Evolutionary conservation across 495 filamentous ascomycete genomes (phyloP).

Genomic region (Aspergillus hancockii): DNA sequence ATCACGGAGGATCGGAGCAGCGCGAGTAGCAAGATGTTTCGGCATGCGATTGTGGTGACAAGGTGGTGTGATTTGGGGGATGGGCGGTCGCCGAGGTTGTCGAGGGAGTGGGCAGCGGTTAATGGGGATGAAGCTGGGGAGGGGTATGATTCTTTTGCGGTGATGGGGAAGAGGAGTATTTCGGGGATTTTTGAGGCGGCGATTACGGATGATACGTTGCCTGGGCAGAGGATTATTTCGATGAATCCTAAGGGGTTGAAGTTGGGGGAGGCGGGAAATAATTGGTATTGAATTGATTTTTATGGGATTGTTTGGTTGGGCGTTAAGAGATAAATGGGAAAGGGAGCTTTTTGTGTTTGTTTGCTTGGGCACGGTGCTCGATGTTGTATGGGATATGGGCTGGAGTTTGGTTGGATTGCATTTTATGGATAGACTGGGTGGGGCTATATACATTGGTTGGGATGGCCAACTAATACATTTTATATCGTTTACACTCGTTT

Average conservation of each 20-base stretch:
- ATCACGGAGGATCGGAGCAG: slow-evolving; percentile 49
- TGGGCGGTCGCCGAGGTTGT: slow-evolving; percentile 40
- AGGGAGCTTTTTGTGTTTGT: neutral
- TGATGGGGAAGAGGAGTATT: slow-evolving; percentile 53
- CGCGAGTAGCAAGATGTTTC: slow-evolving; percentile 39
- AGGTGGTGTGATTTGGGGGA: slow-evolving; percentile 61
- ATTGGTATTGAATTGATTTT: slow-evolving; percentile 48
- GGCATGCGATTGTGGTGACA: slow-evolving; percentile 59
- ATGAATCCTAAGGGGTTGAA: slow-evolving; percentile 54
- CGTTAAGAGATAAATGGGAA: neutral
- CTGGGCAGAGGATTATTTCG: slow-evolving; percentile 55
- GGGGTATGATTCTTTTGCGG: slow-evolving; percentile 52
- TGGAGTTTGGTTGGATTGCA: neutral
- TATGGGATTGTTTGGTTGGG: slow-evolving; percentile 5
- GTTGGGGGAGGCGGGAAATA: slow-evolving; percentile 44
- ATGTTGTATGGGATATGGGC: neutral
- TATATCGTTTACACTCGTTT: no score
- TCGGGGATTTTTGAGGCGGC: slow-evolving; percentile 58
- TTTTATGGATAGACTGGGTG: neutral
- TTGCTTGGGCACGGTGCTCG: neutral
- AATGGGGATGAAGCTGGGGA: slow-evolving; percentile 38
- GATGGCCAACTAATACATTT: neutral
- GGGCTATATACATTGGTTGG: neutral
- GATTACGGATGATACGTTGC: slow-evolving; percentile 53
- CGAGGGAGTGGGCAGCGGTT: slow-evolving; percentile 51